These are phyloP conservation scores for Chlorokybus atmophyticus DNA, from an alignment of 139 green algal genomes.

Conservation along the genomic window DNA sequence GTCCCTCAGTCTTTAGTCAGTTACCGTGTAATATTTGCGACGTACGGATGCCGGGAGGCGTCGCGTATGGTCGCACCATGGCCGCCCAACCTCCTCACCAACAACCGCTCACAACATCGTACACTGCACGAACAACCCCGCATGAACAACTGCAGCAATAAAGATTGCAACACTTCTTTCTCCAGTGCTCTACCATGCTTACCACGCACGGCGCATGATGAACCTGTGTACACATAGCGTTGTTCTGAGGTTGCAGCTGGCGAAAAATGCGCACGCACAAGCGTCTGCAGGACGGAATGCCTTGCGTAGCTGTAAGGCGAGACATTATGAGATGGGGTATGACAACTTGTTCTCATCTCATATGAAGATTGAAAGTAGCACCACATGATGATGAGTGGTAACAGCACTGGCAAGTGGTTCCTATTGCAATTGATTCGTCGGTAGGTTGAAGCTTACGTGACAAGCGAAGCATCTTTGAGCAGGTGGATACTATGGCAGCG, in stretches of 20 bases:
- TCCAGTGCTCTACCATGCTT: too few relatives aligned
- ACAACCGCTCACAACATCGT: conserved; percentile 59
- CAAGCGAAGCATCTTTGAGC: background rate
- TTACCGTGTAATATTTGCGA: too few relatives aligned
- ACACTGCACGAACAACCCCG: too few relatives aligned
- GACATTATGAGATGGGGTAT: conserved; percentile 60
- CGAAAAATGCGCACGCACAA: too few relatives aligned
- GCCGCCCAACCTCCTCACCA: too few relatives aligned
- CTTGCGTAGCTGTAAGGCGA: conserved; percentile 65
- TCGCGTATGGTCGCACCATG: too few relatives aligned
- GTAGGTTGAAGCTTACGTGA: background rate
- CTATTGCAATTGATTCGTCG: background rate
- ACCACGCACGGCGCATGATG: conserved; percentile 37
- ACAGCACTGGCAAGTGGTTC: background rate
- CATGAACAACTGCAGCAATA: too few relatives aligned
- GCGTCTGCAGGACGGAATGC: conserved; percentile 60
- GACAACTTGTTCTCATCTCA: conserved; percentile 6
- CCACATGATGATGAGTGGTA: background rate
- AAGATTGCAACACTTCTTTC: too few relatives aligned
- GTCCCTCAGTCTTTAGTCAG: too few relatives aligned
- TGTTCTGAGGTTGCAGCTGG: conserved; percentile 57
- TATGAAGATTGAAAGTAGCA: background rate
- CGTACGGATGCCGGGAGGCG: conserved; percentile 1
- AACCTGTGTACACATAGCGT: conserved; percentile 76
- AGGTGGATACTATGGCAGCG: background rate